A percentile compares a stretch with the other conserved stretches of the same genome.
phyloP scores from a whole-genome alignment of 192 early-diverging fungal genomes.

The Backusella mclennaniae region DNA sequence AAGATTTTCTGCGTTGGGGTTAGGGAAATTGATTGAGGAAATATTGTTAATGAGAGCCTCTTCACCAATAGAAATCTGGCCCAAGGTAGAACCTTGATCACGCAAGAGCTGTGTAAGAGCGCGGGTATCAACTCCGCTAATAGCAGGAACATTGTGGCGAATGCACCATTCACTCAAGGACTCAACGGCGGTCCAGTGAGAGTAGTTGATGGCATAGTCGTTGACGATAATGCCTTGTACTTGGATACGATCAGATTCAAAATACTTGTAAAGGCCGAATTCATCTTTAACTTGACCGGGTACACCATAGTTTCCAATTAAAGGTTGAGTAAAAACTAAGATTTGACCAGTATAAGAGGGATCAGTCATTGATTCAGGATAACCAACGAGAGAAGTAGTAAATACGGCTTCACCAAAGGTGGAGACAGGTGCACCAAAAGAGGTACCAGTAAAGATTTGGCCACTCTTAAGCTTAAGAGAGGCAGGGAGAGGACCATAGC shows the following conservation, averaged over 20 bases:
- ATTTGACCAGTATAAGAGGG: constrained; percentile 96
- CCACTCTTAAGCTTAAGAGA: constrained; percentile 78
- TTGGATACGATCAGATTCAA: constrained; percentile 86
- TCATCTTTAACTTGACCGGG: constrained; percentile 70
- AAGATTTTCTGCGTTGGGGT: constrained; percentile 76
- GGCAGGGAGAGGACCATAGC: constrained; percentile 45
- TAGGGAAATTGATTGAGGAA: constrained; percentile 50
- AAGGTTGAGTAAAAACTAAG: constrained; percentile 93
- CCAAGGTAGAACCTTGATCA: constrained; percentile 83
- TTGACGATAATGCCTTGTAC: constrained; percentile 84
- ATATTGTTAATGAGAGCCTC: constrained; percentile 35
- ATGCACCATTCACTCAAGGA: constrained; percentile 88
- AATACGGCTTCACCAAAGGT: constrained; percentile 92
- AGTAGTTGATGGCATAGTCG: constrained; percentile 89
- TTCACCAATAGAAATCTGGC: constrained; percentile 68
- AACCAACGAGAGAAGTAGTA: constrained; percentile 92
- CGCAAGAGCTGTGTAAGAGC: constrained; percentile 83
- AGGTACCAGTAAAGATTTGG: constrained; percentile 78
- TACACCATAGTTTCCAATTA: constrained; percentile 96
- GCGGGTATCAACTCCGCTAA: constrained; percentile 91
- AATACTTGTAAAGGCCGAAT: constrained; percentile 83
- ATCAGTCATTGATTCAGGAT: constrained; percentile 97
- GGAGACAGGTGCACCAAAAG: constrained; percentile 77
- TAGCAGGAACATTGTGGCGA: constrained; percentile 79
- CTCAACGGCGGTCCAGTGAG: constrained; percentile 93